Conservation (phyloP, 257 asterid genomes). For the Ilex asprella region DNA sequence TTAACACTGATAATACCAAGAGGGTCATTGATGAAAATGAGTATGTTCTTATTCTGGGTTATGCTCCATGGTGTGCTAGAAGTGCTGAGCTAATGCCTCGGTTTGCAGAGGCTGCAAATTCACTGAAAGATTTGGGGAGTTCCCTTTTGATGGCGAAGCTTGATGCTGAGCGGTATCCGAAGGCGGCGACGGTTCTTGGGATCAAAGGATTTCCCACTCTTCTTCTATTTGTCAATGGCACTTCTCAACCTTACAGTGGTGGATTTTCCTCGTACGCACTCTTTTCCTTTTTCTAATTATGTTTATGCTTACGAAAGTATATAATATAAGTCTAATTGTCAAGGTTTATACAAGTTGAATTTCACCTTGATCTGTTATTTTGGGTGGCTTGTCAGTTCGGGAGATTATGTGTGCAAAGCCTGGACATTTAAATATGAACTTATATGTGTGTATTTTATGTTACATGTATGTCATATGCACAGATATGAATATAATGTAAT, state of each 20-base stretch:
- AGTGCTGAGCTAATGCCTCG: conserved; percentile 98
- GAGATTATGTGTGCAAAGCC: too few relatives aligned
- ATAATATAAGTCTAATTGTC: too few relatives aligned
- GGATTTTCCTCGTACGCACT: conserved; percentile 81
- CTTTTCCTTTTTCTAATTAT: background rate
- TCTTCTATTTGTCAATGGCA: conserved; percentile 73
- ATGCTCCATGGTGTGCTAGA: conserved; percentile 88
- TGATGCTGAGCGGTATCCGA: conserved; percentile 78
- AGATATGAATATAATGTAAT: background rate
- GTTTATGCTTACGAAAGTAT: background rate
- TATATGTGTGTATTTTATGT: background rate
- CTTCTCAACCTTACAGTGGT: conserved; percentile 73
- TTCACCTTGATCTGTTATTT: too few relatives aligned
- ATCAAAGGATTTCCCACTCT: conserved; percentile 85
- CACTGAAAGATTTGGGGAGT: conserved; percentile 58
- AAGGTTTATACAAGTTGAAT: too few relatives aligned
- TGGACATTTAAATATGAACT: background rate
- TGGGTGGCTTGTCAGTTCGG: too few relatives aligned
- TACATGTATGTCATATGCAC: background rate
- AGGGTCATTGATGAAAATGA: conserved; percentile 60
- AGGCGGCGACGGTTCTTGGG: conserved; percentile 62
- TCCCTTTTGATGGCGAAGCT: conserved; percentile 66
- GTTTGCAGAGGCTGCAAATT: conserved; percentile 91
- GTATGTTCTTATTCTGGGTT: conserved; percentile 76
- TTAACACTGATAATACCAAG: conserved; percentile 51